Percentiles rank a stretch among this genome's conserved stretches.
These are phyloP conservation scores for Globisporangium carolinianum DNA, from an alignment of 352 stramenopile species.

Conservation along the genomic window DNA sequence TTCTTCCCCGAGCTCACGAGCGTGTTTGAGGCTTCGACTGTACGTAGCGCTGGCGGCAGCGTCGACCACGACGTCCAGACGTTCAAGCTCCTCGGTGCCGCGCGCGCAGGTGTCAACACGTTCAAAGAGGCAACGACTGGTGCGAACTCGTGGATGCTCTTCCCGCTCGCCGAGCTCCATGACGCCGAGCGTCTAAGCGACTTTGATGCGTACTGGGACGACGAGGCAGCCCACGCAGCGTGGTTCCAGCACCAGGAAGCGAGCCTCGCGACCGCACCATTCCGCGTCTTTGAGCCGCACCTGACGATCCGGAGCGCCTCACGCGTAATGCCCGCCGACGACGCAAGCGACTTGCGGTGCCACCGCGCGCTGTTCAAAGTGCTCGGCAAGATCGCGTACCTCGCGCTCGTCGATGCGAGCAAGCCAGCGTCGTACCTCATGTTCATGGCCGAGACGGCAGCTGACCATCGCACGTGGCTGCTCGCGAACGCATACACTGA, in stretches of 20 bases:
- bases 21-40: slow-evolving; percentile 10
- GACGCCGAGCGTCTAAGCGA: neutral
- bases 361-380: slow-evolving; percentile 41
- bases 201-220: slow-evolving; percentile 23
- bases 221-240: slow-evolving; percentile 20
- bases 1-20: slow-evolving; percentile 32
- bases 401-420: slow-evolving; percentile 26
- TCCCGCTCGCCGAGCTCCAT: slow-evolving; percentile 20
- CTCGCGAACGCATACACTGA: slow-evolving; percentile 23
- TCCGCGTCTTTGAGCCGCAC: slow-evolving; percentile 18
- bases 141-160: slow-evolving; percentile 21
- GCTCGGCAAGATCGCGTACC: slow-evolving; percentile 26
- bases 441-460: slow-evolving; percentile 33
- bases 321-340: slow-evolving; percentile 10
- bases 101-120: slow-evolving; percentile 22
- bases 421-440: slow-evolving; percentile 37
- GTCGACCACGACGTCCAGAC: slow-evolving; percentile 17
- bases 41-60: neutral
- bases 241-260: slow-evolving; percentile 27
- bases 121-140: slow-evolving; percentile 29
- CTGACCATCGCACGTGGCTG: slow-evolving; percentile 26
- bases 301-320: slow-evolving; percentile 14
- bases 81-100: slow-evolving; percentile 31
- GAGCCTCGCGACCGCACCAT: slow-evolving; percentile 15
- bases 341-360: slow-evolving; percentile 23